Evolutionary conservation across 2,329 filamentous ascomycete genomes (phyloP).

Genomic region (Lachnellula cervina): DNA sequence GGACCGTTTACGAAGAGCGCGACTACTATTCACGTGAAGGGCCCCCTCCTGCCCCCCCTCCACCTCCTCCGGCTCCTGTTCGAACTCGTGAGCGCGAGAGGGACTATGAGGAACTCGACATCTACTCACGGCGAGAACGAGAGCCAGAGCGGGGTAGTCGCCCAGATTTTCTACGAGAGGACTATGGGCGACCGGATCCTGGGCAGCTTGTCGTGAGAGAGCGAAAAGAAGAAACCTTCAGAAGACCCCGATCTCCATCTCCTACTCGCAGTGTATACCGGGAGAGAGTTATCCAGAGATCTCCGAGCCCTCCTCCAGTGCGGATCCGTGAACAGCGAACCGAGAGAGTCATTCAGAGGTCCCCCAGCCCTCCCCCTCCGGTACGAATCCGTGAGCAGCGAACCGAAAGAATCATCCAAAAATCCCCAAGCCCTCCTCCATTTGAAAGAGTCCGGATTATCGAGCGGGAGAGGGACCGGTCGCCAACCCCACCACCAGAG

Average conservation of each 20-base stretch:
- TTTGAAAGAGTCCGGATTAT: slow-evolving; percentile 19
- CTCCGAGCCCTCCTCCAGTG: slow-evolving; percentile 14
- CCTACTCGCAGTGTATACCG: slow-evolving; percentile 21
- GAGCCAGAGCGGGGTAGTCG: slow-evolving; percentile 23
- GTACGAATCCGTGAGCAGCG: slow-evolving; percentile 19
- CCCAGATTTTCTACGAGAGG: slow-evolving; percentile 29
- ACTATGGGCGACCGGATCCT: slow-evolving; percentile 23
- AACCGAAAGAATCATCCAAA: slow-evolving; percentile 23
- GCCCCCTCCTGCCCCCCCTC: slow-evolving; percentile 18
- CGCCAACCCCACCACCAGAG: slow-evolving; percentile 24
- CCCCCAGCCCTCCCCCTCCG: slow-evolving; percentile 17
- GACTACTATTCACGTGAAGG: slow-evolving; percentile 25
- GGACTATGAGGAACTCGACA: slow-evolving; percentile 28
- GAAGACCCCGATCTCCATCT: slow-evolving; percentile 27
- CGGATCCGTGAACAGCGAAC: too few relatives aligned
- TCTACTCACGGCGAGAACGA: slow-evolving; percentile 19
- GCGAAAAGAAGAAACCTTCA: slow-evolving; percentile 25
- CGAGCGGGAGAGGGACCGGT: slow-evolving; percentile 24
- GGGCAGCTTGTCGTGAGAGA: slow-evolving; percentile 29
- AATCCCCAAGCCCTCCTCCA: slow-evolving; percentile 19
- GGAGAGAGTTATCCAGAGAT: slow-evolving; percentile 25
- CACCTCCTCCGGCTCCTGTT: slow-evolving; percentile 10
- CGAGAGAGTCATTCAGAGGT: slow-evolving; percentile 26
- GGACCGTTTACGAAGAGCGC: slow-evolving; percentile 23
- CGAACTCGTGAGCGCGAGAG: slow-evolving; percentile 24